A percentile compares a stretch with the other conserved stretches of the same genome.
phyloP scores from a whole-genome alignment of 2,329 filamentous ascomycete genomes.

The Fusarium marasasianum region DNA sequence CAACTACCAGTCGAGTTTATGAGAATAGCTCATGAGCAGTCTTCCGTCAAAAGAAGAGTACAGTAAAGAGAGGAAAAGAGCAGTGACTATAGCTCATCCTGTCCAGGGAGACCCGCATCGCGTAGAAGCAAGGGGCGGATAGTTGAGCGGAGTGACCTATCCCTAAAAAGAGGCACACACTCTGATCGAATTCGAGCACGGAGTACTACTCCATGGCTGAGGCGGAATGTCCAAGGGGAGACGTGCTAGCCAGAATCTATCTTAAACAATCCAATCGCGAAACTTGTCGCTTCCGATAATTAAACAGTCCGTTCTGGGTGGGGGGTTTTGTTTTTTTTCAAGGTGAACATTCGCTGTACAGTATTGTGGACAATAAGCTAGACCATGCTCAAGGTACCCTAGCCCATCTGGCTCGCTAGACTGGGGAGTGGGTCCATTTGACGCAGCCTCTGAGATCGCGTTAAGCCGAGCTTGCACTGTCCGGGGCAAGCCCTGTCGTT shows the following conservation, averaged over 20 bases:
- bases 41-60: background rate
- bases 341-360: background rate
- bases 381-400: background rate
- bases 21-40: background rate
- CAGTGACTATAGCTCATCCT: background rate
- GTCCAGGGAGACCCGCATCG: conserved; percentile 28
- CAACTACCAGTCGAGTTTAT: background rate
- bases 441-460: conserved; percentile 36
- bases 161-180: conserved; percentile 22
- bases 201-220: conserved; percentile 1
- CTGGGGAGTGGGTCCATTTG: conserved; percentile 25
- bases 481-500: conserved; percentile 36
- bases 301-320: background rate
- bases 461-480: conserved; percentile 32
- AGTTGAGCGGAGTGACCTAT: conserved; percentile 35
- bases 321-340: background rate
- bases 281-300: conserved; percentile 21
- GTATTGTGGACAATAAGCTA: conserved; percentile 7
- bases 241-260: background rate
- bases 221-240: background rate
- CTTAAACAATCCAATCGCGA: conserved; percentile 7
- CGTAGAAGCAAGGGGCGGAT: conserved; percentile 38
- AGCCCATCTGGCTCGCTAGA: conserved; percentile 12
- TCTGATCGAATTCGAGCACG: background rate
- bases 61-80: background rate